Percentiles rank a stretch among this genome's conserved stretches.
phyloP scores from a whole-genome alignment of 768 basidiomycete species.

The Strobilomyces confusus region DNA sequence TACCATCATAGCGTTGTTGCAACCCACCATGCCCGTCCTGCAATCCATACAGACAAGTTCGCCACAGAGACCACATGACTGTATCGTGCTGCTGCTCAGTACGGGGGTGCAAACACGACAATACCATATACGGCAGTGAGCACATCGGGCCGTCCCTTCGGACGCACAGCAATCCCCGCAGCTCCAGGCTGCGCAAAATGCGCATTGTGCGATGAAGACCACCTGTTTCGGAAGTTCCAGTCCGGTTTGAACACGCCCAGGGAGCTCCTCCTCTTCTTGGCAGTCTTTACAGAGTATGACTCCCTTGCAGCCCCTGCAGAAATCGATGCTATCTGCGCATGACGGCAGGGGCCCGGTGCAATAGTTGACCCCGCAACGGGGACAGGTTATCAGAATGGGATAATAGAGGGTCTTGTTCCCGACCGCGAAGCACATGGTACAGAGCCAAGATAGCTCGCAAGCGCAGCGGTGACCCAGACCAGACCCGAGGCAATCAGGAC shows the following conservation, averaged over 20 bases:
- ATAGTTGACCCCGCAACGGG: conserved; percentile 11
- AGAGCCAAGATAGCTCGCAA: conserved; percentile 2
- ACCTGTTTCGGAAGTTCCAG: background rate
- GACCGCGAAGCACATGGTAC: background rate
- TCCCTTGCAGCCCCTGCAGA: conserved; percentile 10
- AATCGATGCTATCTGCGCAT: background rate
- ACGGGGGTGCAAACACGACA: conserved; percentile 1
- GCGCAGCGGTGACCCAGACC: background rate
- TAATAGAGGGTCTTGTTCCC: background rate
- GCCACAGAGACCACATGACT: conserved; percentile 2
- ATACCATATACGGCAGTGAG: background rate
- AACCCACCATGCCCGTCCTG: background rate
- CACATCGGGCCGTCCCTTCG: background rate
- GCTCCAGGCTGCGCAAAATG: background rate
- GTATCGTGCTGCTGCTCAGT: background rate
- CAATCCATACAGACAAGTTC: no score
- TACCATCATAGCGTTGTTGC: background rate
- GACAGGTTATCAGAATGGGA: conserved; percentile 9
- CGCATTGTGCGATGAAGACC: background rate
- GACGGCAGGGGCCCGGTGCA: background rate
- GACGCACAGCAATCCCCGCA: conserved; percentile 4
- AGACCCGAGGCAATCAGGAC: conserved; percentile 5
- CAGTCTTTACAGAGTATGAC: conserved; percentile 3
- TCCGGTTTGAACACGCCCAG: background rate
- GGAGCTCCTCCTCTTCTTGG: conserved; percentile 11